A percentile compares a stretch with the other conserved stretches of the same genome.
Conservation (phyloP, 2,329 filamentous ascomycete genomes). For the Neopestalotiopsis clavispora region DNA sequence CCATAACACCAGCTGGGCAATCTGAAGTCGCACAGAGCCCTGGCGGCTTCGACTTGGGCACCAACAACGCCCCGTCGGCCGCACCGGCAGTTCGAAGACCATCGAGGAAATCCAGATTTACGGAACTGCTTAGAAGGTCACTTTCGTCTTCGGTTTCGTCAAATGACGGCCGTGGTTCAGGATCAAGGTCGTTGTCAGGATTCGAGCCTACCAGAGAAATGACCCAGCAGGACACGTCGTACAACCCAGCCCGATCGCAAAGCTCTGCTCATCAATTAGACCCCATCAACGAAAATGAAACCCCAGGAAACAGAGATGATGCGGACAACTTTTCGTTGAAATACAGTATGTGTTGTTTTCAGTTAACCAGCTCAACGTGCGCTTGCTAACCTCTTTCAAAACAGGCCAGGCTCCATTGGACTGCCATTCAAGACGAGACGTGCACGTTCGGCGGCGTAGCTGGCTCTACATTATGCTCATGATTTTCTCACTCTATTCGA, state of each 20-base stretch:
- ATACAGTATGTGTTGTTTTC: constrained; percentile 25
- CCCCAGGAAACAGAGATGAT: constrained; percentile 25
- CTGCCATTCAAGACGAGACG: constrained; percentile 34
- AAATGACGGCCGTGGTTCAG: not conserved
- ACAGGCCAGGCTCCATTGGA: constrained; percentile 32
- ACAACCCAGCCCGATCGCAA: constrained; percentile 12
- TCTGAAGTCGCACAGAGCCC: not conserved
- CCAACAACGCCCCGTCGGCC: not conserved
- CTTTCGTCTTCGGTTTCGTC: constrained; percentile 20
- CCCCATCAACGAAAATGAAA: constrained; percentile 17
- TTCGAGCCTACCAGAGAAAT: constrained; percentile 3
- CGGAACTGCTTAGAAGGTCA: constrained; percentile 27
- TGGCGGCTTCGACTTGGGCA: not conserved
- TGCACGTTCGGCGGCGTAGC: constrained; percentile 34
- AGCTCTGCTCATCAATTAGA: constrained; percentile 18
- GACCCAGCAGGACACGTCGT: constrained; percentile 2
- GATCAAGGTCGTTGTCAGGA: not conserved
- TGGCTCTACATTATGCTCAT: constrained; percentile 58
- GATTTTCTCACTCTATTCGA: constrained; percentile 64
- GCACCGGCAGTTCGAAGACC: constrained; percentile 4
- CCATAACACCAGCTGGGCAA: not conserved
- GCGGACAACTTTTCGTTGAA: constrained; percentile 25
- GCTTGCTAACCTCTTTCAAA: constrained; percentile 13
- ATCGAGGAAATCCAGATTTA: constrained; percentile 26
- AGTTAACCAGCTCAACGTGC: not conserved